Conservation (phyloP, 2,329 filamentous ascomycete genomes). For the Beauveria sp. region DNA sequence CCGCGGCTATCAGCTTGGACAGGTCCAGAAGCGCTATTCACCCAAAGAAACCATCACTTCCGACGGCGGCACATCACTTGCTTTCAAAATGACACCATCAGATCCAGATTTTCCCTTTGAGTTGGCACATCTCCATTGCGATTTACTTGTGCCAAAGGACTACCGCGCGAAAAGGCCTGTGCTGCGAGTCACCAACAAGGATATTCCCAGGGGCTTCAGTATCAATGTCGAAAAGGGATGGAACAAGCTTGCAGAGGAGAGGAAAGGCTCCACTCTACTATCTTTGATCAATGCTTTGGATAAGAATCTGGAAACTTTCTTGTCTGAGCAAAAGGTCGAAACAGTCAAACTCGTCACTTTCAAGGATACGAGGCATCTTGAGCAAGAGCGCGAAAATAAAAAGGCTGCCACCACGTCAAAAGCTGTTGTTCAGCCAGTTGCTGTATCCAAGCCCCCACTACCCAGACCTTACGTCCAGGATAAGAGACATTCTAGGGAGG, state of each 20-base stretch:
- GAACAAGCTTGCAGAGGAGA: conserved; percentile 51
- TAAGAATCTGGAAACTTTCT: conserved; percentile 60
- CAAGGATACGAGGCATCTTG: conserved; percentile 46
- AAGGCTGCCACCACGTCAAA: conserved; percentile 10
- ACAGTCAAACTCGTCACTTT: conserved; percentile 62
- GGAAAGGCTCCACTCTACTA: conserved; percentile 52
- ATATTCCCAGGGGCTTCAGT: conserved; percentile 63
- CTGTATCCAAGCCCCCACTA: conserved; percentile 12
- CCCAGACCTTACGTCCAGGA: conserved; percentile 31
- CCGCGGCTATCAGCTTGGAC: conserved; percentile 65
- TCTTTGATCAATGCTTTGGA: conserved; percentile 63
- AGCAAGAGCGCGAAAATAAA: conserved; percentile 17
- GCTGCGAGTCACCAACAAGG: conserved; percentile 59
- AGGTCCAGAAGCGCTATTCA: conserved; percentile 60
- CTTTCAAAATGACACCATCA: conserved; percentile 61
- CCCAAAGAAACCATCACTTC: conserved; percentile 35
- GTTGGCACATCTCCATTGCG: conserved; percentile 59
- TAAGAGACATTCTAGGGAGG: conserved; percentile 47
- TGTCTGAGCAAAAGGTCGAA: conserved; percentile 63
- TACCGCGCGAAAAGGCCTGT: conserved; percentile 55
- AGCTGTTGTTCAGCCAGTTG: not conserved
- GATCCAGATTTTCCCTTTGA: conserved; percentile 83
- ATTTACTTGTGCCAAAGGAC: conserved; percentile 53
- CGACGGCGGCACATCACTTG: conserved; percentile 47
- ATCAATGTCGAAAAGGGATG: conserved; percentile 73